Evolutionary conservation across 768 basidiomycete species (phyloP).

Genomic region (Agrocybe pediades): DNA sequence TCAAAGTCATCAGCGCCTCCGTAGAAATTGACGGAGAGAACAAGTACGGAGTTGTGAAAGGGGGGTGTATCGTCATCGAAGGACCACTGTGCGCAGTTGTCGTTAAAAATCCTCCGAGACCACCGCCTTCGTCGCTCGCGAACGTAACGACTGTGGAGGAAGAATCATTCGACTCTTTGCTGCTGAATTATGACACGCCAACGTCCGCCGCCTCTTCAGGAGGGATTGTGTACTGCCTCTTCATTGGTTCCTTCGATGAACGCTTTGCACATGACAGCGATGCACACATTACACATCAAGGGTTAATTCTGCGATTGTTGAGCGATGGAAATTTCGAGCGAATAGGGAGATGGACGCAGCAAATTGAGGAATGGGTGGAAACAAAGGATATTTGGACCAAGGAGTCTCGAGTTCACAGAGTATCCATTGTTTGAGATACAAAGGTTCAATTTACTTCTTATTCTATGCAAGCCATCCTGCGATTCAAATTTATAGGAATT

Average conservation of each 20-base stretch:
- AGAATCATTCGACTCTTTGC: conserved; percentile 10
- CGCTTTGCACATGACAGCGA: conserved; percentile 2
- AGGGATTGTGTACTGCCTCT: conserved; percentile 10
- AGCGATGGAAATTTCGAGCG: conserved; percentile 6
- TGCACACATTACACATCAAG: conserved; percentile 8
- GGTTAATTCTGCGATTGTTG: conserved; percentile 8
- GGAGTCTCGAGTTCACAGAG: conserved; percentile 1
- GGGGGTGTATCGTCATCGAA: conserved; percentile 9
- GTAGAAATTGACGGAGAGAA: conserved; percentile 12
- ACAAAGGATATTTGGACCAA: conserved; percentile 15
- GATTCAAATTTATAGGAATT: no score
- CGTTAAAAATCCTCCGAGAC: background rate
- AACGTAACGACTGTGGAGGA: conserved; percentile 3
- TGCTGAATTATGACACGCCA: conserved; percentile 14
- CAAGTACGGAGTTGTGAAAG: conserved; percentile 11
- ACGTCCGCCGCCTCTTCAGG: conserved; percentile 2
- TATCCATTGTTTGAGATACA: conserved; percentile 13
- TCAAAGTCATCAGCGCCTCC: conserved; percentile 4
- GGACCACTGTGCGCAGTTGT: conserved; percentile 11
- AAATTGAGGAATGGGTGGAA: conserved; percentile 14
- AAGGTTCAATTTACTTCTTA: no score
- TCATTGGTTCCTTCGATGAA: conserved; percentile 14
- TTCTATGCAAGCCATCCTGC: no score
- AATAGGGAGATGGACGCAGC: conserved; percentile 14
- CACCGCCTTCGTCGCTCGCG: background rate